A percentile compares a stretch with the other conserved stretches of the same genome.
Evolutionary conservation across 768 basidiomycete species (phyloP).

Genomic region (Mrakia gelida): DNA sequence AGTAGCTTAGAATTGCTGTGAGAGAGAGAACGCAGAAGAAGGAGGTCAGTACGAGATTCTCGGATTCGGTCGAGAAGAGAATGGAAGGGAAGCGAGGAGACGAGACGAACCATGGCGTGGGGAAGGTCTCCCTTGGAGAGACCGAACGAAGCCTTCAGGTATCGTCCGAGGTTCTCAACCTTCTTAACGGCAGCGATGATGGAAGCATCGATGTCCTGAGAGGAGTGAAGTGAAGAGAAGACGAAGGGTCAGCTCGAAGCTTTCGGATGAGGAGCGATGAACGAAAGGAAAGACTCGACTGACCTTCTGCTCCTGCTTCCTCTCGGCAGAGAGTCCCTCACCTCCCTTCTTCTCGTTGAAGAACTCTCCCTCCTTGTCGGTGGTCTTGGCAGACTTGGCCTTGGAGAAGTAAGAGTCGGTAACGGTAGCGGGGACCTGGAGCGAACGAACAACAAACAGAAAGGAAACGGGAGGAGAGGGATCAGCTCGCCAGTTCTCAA

Average conservation of each 20-base stretch:
- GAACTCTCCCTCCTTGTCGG: conserved; percentile 93
- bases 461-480: not conserved
- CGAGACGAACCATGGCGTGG: conserved; percentile 64
- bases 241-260: too few species aligned
- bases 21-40: not conserved
- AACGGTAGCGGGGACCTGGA: conserved; percentile 78
- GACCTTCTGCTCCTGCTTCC: conserved; percentile 79
- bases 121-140: conserved; percentile 96
- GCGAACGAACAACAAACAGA: conserved; percentile 20
- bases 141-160: conserved; percentile 87
- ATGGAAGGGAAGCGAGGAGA: not conserved
- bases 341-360: conserved; percentile 79
- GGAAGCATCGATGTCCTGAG: conserved; percentile 49
- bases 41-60: too few species aligned
- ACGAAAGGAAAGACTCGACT: too few species aligned
- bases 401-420: conserved; percentile 93
- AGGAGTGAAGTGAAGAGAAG: too few species aligned
- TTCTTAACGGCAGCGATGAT: conserved; percentile 82
- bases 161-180: conserved; percentile 83
- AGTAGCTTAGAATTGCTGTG: conserved; percentile 14
- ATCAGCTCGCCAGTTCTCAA: not conserved
- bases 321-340: conserved; percentile 72
- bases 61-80: too few species aligned
- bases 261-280: too few species aligned
- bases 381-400: conserved; percentile 60